Percentiles rank a stretch among this genome's conserved stretches.
Conservation (phyloP, 768 basidiomycete species). For the Rhodotorula graminis region DNA sequence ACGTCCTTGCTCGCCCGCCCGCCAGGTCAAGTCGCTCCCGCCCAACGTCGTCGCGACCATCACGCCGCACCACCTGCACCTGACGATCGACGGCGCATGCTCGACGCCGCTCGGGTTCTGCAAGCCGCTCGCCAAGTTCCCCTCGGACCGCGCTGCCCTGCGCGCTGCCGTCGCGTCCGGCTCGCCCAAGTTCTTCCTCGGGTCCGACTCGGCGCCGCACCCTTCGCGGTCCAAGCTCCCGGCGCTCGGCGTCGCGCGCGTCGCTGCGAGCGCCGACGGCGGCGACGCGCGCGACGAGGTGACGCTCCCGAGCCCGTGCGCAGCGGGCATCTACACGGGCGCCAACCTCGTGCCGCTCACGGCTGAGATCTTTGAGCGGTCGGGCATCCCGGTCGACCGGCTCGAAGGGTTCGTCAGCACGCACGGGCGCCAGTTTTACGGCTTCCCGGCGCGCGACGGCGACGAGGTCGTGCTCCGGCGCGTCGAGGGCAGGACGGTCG, state of each 20-base stretch:
- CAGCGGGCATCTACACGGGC: slow-evolving; percentile 93
- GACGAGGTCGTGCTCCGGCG: slow-evolving; percentile 43
- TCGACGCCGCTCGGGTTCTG: slow-evolving; percentile 94
- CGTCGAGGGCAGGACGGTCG: slow-evolving; percentile 42
- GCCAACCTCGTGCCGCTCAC: slow-evolving; percentile 84
- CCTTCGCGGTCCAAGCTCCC: slow-evolving; percentile 51
- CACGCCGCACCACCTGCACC: slow-evolving; percentile 88
- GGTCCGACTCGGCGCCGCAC: slow-evolving; percentile 95
- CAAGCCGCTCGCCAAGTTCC: slow-evolving; percentile 96
- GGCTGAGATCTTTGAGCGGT: slow-evolving; percentile 82
- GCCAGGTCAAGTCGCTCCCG: slow-evolving; percentile 52
- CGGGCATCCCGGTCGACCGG: slow-evolving; percentile 76
- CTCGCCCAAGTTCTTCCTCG: slow-evolving; percentile 92
- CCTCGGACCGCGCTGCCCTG: slow-evolving; percentile 79
- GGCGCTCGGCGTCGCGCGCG: slow-evolving; percentile 26
- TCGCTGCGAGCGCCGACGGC: slow-evolving; percentile 10
- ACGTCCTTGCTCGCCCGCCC: background rate
- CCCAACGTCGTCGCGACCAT: slow-evolving; percentile 90
- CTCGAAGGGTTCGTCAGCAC: slow-evolving; percentile 73
- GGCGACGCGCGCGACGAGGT: slow-evolving; percentile 53
- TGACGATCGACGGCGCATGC: slow-evolving; percentile 95
- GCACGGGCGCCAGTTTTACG: slow-evolving; percentile 77
- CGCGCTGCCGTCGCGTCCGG: slow-evolving; percentile 63
- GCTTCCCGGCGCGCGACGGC: slow-evolving; percentile 41
- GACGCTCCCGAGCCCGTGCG: slow-evolving; percentile 68